Evolutionary conservation across 306 rosid genomes (phyloP).

Genomic region (Calophaca sinica): DNA sequence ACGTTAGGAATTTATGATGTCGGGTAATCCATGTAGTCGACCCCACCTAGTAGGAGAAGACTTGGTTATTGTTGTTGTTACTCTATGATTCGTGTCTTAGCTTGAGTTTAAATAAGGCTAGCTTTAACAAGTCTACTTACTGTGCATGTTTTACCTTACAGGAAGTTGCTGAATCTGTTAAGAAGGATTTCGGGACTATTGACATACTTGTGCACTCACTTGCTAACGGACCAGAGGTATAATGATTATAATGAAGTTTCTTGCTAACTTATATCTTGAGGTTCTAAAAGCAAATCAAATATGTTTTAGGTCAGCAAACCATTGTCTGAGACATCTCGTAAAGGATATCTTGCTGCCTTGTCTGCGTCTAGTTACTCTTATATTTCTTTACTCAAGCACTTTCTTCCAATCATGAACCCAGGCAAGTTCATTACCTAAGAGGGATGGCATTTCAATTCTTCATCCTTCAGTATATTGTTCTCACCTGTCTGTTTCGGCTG

Average conservation of each 20-base stretch:
- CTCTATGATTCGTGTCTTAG: neutral
- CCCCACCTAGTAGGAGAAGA: neutral
- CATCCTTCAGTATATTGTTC: neutral
- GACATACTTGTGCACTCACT: constrained; percentile 99
- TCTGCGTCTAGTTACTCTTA: constrained; percentile 98
- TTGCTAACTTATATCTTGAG: neutral
- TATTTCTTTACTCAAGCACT: constrained; percentile 85
- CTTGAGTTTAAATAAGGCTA: neutral
- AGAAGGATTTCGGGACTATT: constrained; percentile 89
- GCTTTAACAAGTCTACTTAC: constrained; percentile 6
- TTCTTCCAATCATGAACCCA: constrained; percentile 88
- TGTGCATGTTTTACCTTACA: constrained; percentile 49
- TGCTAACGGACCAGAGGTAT: constrained; percentile 98
- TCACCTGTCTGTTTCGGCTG: constrained; percentile 30
- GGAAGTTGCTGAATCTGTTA: constrained; percentile 92
- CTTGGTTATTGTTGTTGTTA: neutral
- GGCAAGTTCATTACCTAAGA: constrained; percentile 53
- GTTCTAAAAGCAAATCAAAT: constrained; percentile 27
- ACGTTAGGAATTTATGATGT: neutral
- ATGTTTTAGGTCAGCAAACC: constrained; percentile 79
- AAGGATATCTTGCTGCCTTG: constrained; percentile 94
- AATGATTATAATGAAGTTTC: constrained; percentile 19
- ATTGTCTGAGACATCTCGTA: constrained; percentile 92
- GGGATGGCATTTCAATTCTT: constrained; percentile 2
- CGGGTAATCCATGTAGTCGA: neutral